Percentiles rank a stretch among this genome's conserved stretches.
Evolutionary conservation across 2,329 filamentous ascomycete genomes (phyloP).

Genomic region (Trichophyton schoenleinii): DNA sequence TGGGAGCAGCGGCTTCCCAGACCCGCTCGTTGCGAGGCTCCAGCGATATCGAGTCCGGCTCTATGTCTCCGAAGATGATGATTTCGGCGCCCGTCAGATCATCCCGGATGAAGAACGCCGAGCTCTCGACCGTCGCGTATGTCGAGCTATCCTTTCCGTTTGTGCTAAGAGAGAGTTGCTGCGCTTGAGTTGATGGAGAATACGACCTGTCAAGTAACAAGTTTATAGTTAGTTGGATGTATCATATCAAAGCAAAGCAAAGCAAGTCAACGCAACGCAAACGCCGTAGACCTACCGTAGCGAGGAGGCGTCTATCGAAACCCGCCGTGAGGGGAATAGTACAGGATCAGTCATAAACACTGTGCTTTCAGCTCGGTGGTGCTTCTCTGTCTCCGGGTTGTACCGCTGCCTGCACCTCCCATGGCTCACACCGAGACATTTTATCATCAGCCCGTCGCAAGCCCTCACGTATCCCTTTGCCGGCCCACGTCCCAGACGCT

Average conservation of each 20-base stretch:
- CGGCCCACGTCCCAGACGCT: slow-evolving; percentile 67
- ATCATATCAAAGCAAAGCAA: not conserved
- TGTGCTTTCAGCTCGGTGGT: slow-evolving; percentile 45
- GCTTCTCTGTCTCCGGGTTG: slow-evolving; percentile 32
- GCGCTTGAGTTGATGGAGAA: slow-evolving; percentile 17
- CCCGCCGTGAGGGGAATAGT: slow-evolving; percentile 31
- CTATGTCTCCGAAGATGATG: slow-evolving; percentile 89
- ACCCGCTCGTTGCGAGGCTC: slow-evolving; percentile 68
- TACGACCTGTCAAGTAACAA: slow-evolving; percentile 17
- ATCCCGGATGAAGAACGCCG: slow-evolving; percentile 85
- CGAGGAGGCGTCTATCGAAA: slow-evolving; percentile 24
- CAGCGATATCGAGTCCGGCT: slow-evolving; percentile 75
- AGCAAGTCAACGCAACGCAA: not conserved
- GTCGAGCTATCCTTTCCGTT: slow-evolving; percentile 15
- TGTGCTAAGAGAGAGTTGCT: not conserved
- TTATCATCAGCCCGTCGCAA: slow-evolving; percentile 77
- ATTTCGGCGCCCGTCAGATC: slow-evolving; percentile 59
- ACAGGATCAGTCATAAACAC: slow-evolving; percentile 36
- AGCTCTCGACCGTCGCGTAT: slow-evolving; percentile 51
- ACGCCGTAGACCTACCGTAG: slow-evolving; percentile 18
- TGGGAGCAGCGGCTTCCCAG: slow-evolving; percentile 81
- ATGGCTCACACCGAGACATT: slow-evolving; percentile 77
- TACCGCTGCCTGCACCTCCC: slow-evolving; percentile 73
- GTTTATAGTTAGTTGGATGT: not conserved
- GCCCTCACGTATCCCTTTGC: slow-evolving; percentile 76